Percentiles rank a stretch among this genome's conserved stretches.
These are phyloP conservation scores for Pseudoturritis turrita DNA, from an alignment of 345 rosid species.

Conservation along the genomic window DNA sequence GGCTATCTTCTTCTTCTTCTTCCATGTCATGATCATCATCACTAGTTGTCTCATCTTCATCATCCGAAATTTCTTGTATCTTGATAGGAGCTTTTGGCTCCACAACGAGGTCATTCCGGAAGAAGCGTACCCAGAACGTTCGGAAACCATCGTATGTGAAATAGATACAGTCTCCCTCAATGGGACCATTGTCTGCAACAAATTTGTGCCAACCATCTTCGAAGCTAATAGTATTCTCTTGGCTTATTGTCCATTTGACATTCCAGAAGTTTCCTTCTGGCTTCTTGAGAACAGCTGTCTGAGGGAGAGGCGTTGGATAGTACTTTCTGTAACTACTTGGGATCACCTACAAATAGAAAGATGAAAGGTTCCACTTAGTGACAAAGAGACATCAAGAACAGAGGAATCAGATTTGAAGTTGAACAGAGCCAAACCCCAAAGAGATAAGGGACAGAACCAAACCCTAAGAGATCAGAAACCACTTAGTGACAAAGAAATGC, in stretches of 20 bases:
- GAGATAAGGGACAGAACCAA: neutral
- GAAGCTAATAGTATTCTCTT: neutral
- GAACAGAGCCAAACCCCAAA: neutral
- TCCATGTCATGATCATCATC: neutral
- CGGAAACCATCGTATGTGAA: constrained; percentile 21
- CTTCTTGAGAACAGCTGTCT: constrained; percentile 5
- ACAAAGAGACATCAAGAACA: neutral
- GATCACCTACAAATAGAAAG: neutral
- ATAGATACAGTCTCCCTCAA: neutral
- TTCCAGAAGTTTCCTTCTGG: constrained; percentile 22
- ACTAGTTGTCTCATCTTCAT: neutral
- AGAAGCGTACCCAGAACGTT: constrained; percentile 6
- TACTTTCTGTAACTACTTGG: constrained; percentile 9
- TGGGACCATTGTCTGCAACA: neutral
- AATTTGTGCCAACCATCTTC: constrained; percentile 23
- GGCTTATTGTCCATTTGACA: constrained; percentile 3
- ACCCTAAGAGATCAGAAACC: neutral
- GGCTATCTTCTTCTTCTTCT: neutral
- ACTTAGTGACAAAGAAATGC: neutral
- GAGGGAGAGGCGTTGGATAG: constrained; percentile 21
- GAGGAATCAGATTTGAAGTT: neutral
- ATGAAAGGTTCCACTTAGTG: neutral
- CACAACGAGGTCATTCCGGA: neutral
- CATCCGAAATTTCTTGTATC: constrained; percentile 20
- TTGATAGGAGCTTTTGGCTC: neutral